Percentiles rank a stretch among this genome's conserved stretches.
Evolutionary conservation across 176 grass and related monocot genomes (phyloP).

Genomic region (Carex pumila): DNA sequence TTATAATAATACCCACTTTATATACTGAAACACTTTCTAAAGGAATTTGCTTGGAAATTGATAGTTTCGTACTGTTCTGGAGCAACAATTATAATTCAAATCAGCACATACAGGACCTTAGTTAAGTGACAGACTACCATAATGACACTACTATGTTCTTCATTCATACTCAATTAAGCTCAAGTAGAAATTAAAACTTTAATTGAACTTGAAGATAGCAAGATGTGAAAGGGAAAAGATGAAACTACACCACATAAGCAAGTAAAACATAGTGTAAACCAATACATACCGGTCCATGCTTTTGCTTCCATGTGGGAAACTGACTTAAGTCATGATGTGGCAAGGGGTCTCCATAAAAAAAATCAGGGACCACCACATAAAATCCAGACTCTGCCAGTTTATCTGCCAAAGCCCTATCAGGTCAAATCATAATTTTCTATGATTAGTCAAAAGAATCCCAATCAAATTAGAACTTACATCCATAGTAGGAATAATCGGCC

Average conservation of each 20-base stretch:
- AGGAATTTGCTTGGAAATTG: background rate
- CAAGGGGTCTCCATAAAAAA: slow-evolving; percentile 32
- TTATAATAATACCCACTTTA: background rate
- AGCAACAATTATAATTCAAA: background rate
- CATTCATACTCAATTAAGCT: background rate
- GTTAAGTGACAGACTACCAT: background rate
- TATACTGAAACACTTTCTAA: background rate
- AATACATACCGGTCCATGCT: slow-evolving; percentile 20
- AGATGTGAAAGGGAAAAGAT: background rate
- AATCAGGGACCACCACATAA: slow-evolving; percentile 30
- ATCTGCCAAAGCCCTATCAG: slow-evolving; percentile 35
- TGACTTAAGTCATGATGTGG: slow-evolving; percentile 5
- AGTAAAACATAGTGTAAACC: background rate
- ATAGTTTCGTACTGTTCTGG: background rate
- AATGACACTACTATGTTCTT: background rate
- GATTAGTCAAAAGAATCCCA: slow-evolving; percentile 5
- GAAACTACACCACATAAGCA: background rate
- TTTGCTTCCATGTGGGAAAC: slow-evolving; percentile 10
- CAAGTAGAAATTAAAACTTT: background rate
- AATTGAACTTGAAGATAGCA: background rate
- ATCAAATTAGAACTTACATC: background rate
- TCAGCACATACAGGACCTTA: background rate
- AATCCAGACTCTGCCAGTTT: slow-evolving; percentile 34
- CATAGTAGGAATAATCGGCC: too few species aligned
- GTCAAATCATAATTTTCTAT: background rate